A percentile compares a stretch with the other conserved stretches of the same genome.
These are phyloP conservation scores for Podaxis sp. DNA, from an alignment of 768 basidiomycete species.

Conservation along the genomic window DNA sequence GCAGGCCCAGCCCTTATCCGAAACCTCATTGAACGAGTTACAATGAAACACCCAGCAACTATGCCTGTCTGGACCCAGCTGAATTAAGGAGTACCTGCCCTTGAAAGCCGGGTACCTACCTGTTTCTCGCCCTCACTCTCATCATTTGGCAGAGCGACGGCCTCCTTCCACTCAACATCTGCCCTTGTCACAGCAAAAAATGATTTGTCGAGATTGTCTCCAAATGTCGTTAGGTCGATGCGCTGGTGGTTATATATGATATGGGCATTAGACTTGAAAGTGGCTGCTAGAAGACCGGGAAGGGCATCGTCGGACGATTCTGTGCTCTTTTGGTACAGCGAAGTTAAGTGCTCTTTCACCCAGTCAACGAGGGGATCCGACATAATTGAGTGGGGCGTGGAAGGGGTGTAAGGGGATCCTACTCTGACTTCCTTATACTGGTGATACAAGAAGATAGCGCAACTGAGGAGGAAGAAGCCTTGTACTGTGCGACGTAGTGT, in stretches of 20 bases:
- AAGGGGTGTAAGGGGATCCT: not conserved
- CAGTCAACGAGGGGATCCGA: conserved; percentile 2
- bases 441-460: not conserved
- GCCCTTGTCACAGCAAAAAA: conserved; percentile 22
- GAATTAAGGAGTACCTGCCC: not conserved
- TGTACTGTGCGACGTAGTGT: not conserved
- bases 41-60: conserved; percentile 39
- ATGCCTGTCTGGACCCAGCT: conserved; percentile 27
- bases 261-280: not conserved
- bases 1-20: conserved; percentile 40
- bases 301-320: not conserved
- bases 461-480: not conserved
- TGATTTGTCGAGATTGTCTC: conserved; percentile 23
- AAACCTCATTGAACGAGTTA: conserved; percentile 39
- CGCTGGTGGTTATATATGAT: conserved; percentile 26
- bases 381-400: not conserved
- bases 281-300: not conserved
- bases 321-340: not conserved
- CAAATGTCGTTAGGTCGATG: conserved; percentile 26
- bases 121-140: conserved; percentile 17
- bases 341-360: not conserved
- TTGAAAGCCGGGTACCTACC: not conserved
- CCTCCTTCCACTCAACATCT: conserved; percentile 34
- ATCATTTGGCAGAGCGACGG: conserved; percentile 19
- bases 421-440: not conserved